Percentiles rank a stretch among this genome's conserved stretches.
These are phyloP conservation scores for Penicillium frequentans DNA, from an alignment of 2,329 filamentous ascomycete species.

Conservation along the genomic window DNA sequence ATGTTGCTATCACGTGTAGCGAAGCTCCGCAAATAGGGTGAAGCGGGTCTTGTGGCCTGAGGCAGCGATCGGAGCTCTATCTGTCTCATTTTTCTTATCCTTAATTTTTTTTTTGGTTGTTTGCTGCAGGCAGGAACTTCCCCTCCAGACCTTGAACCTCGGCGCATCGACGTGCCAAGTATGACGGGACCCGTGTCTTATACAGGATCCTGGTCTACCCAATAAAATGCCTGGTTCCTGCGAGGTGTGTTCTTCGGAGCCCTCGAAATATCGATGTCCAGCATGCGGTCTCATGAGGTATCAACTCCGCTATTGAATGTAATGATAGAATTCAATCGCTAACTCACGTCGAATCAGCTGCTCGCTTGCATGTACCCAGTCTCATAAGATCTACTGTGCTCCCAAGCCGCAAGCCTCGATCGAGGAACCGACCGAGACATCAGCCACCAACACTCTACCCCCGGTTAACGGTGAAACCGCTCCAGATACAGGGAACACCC, in stretches of 20 bases:
- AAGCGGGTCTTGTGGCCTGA: conserved; percentile 1
- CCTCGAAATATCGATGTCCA: conserved; percentile 42
- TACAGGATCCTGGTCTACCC: conserved; percentile 8
- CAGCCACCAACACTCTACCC: conserved; percentile 7
- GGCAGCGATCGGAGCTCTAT: conserved; percentile 11
- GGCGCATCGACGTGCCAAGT: conserved; percentile 5
- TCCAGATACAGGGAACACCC: conserved; percentile 2
- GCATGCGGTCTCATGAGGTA: conserved; percentile 41
- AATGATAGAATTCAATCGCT: neutral
- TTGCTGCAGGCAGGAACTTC: conserved; percentile 1
- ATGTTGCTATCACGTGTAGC: neutral
- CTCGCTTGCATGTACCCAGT: conserved; percentile 47
- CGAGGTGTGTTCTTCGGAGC: conserved; percentile 39
- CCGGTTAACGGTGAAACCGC: conserved; percentile 9
- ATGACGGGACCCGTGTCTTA: conserved; percentile 17
- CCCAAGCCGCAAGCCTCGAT: conserved; percentile 26
- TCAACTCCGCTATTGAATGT: neutral
- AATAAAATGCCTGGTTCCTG: conserved; percentile 33
- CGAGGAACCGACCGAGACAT: conserved; percentile 13
- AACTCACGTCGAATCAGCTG: conserved; percentile 33
- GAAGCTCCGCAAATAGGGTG: neutral
- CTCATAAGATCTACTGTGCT: conserved; percentile 45
- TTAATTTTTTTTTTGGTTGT: neutral
- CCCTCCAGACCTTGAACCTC: neutral
- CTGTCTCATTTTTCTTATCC: neutral